These are phyloP conservation scores for Calonectria leucothoes DNA, from an alignment of 2,329 filamentous ascomycete species.

Conservation along the genomic window DNA sequence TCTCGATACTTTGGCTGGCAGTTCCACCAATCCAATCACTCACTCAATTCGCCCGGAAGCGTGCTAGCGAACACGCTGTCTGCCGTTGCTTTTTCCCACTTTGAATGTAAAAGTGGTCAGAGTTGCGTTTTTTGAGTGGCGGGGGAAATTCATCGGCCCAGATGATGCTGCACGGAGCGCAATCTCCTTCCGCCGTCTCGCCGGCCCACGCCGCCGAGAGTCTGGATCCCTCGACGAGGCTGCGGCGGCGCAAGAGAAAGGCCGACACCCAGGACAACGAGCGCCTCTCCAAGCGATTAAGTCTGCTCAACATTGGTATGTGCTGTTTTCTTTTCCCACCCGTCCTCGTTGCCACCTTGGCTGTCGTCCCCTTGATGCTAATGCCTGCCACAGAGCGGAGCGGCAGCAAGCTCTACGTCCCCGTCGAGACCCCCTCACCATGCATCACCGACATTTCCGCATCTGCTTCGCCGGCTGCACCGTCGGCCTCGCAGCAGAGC, in stretches of 20 bases:
- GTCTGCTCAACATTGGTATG: conserved; percentile 84
- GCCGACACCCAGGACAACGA: conserved; percentile 72
- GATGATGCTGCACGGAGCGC: conserved; percentile 51
- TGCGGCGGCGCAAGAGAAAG: conserved; percentile 65
- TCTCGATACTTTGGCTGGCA: not conserved
- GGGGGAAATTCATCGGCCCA: conserved; percentile 22
- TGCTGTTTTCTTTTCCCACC: conserved; percentile 14
- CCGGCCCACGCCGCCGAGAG: conserved; percentile 32
- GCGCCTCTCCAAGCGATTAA: conserved; percentile 86
- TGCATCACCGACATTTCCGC: conserved; percentile 24
- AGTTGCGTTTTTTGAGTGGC: conserved; percentile 16
- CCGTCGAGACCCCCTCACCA: conserved; percentile 63
- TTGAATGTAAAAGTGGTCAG: conserved; percentile 14
- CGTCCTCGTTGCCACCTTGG: conserved; percentile 5
- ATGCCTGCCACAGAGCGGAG: conserved; percentile 63
- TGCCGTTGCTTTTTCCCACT: conserved; percentile 8
- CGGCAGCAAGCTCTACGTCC: conserved; percentile 74
- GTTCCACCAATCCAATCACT: conserved; percentile 12
- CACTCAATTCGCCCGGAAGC: conserved; percentile 10
- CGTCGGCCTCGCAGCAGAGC: conserved; percentile 25
- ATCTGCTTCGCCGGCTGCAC: conserved; percentile 7
- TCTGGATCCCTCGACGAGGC: conserved; percentile 33
- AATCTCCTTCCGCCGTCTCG: conserved; percentile 42
- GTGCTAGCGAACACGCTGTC: not conserved
- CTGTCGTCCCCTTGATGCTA: not conserved